Evolutionary conservation across 345 rosid genomes (phyloP), one percentile per base, ranked within the genome.

Genomic region (Dipteronia dyeriana): DNA sequence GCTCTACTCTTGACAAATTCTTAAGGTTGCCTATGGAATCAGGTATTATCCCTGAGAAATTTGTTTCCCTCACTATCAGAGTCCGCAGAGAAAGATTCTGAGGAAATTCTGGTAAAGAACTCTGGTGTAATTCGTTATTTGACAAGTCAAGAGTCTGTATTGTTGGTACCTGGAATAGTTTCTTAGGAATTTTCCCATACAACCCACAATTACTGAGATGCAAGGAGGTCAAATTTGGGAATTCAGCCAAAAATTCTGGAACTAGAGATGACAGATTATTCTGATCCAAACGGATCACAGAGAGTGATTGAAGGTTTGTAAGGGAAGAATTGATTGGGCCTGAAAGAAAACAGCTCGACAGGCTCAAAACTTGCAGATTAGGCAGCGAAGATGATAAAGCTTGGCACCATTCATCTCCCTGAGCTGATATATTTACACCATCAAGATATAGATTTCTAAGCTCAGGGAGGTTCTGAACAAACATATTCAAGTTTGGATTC

Each of bases 361-460:
- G 1, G 80, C 86, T 84, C 75, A 86, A 31, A 65, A 76, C 82
- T 49, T 45, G 47, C 56, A 86, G 73, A 0, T 82, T 82, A 1
- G 19, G 78, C 31, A 84, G 61, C 0, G 80, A 76, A 31, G 84
- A 74, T 11, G 75, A 84, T 9, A 84, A 23, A 5, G 76, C 82
- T 29, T 62, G 74, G 57, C 89, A 59, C 86, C 83, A 88, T 16
- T 78, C 75, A 3, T 41, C 59, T 31, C 88, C 84, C 0, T 1
- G 17, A 6, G 72, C 86, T 61, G 89, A 81, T 68, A 88, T 54
- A 38, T 61, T 53, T 1, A 84, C 78, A 14, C 86, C 87, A 69
- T 88, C 88, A 41, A 84, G 84, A 80, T 53, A 7, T 0, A 88
- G 84, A 49, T 71, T 70, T 34, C 1, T 62, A 6, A 86, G 68